phyloP scores from a whole-genome alignment of 768 basidiomycete genomes.

The Pulveroboletus sp. region DNA sequence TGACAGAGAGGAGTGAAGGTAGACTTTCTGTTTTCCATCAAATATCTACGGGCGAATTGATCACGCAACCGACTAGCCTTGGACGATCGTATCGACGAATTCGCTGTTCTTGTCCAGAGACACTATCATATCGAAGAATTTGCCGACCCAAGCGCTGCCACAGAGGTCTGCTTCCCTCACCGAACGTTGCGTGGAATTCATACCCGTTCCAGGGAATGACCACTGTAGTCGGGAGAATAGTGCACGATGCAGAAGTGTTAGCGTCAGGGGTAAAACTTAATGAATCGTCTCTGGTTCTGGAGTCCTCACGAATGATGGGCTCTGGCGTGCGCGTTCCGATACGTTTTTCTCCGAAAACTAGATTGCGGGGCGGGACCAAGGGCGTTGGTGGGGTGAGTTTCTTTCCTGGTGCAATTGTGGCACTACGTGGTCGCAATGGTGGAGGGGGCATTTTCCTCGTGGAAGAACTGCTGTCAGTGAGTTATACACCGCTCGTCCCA shows the following conservation, averaged over 20 bases:
- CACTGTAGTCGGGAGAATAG: constrained; percentile 68
- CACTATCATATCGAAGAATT: constrained; percentile 71
- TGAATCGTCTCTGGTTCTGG: constrained; percentile 70
- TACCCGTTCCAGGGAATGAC: constrained; percentile 48
- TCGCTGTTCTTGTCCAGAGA: constrained; percentile 64
- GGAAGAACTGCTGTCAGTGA: constrained; percentile 74
- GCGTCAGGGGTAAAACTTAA: constrained; percentile 60
- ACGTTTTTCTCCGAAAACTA: constrained; percentile 60
- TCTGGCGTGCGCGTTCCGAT: constrained; percentile 67
- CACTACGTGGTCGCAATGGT: constrained; percentile 84
- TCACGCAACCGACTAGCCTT: constrained; percentile 45
- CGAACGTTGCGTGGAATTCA: background rate
- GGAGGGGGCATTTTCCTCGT: constrained; percentile 85
- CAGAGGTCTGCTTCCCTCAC: constrained; percentile 39
- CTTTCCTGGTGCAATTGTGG: constrained; percentile 87
- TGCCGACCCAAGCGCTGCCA: constrained; percentile 64
- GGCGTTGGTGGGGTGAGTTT: constrained; percentile 66
- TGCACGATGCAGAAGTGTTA: constrained; percentile 58
- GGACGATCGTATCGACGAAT: constrained; percentile 84
- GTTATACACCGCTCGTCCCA: constrained; percentile 20
- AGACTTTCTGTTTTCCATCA: constrained; percentile 5
- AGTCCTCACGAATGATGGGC: constrained; percentile 73
- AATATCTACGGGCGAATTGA: background rate
- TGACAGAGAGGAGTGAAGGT: constrained; percentile 82
- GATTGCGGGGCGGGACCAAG: constrained; percentile 57